phyloP scores from a whole-genome alignment of 306 rosid species.

The Prunus davidiana region DNA sequence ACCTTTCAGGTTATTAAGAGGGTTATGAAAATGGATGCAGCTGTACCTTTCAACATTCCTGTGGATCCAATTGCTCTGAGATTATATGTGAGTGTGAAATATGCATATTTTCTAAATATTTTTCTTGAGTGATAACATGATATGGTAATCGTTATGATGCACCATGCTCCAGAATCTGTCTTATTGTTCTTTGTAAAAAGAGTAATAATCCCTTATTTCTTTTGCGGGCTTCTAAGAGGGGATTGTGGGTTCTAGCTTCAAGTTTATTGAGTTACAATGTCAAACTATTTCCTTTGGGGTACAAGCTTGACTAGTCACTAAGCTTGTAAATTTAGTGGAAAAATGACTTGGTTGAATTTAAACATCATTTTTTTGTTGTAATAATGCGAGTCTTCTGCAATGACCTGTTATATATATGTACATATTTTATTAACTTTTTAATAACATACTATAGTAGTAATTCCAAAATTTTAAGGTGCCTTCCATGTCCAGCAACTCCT shows the following conservation, averaged over 20 bases:
- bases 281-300: neutral
- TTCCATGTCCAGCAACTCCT: too few species aligned
- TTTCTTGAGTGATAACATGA: neutral
- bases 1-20: conserved; percentile 46
- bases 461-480: too few species aligned
- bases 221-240: neutral
- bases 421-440: too few species aligned
- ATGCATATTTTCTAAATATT: neutral
- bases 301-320: neutral
- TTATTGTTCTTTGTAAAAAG: neutral
- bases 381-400: neutral
- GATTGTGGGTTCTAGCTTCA: neutral
- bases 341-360: neutral
- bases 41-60: conserved; percentile 68
- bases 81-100: conserved; percentile 50
- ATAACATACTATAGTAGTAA: too few species aligned
- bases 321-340: neutral
- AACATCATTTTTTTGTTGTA: neutral
- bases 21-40: conserved; percentile 75
- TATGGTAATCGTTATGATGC: neutral
- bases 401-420: neutral
- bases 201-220: neutral
- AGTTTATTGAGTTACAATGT: neutral
- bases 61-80: conserved; percentile 67
- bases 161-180: neutral